These are phyloP conservation scores for Allomyces macrogynus DNA, from an alignment of 192 early-diverging fungal genomes.

Conservation along the genomic window DNA sequence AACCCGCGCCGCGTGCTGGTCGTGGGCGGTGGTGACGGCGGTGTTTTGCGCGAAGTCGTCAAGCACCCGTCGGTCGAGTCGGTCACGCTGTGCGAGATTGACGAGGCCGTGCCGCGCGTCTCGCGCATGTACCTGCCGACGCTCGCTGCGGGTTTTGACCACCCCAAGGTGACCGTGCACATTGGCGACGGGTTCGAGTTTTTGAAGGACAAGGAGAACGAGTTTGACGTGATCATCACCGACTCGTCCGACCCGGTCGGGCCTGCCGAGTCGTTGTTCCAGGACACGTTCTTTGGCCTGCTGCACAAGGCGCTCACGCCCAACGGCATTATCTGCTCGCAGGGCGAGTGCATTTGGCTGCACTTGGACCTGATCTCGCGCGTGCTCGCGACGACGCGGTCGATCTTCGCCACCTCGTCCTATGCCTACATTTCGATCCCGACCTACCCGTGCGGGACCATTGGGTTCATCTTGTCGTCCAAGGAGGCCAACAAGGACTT, in stretches of 20 bases:
- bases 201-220: constrained; percentile 63
- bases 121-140: constrained; percentile 84
- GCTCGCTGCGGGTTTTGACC: constrained; percentile 81
- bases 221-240: constrained; percentile 97
- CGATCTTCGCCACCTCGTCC: constrained; percentile 74
- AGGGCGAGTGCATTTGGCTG: constrained; percentile 99
- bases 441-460: constrained; percentile 94
- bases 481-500: constrained; percentile 57
- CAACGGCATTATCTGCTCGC: constrained; percentile 84
- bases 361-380: constrained; percentile 80
- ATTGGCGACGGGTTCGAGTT: constrained; percentile 94
- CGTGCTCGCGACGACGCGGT: constrained; percentile 56
- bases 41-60: constrained; percentile 92
- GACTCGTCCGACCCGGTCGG: constrained; percentile 97
- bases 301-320: constrained; percentile 74
- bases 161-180: constrained; percentile 85
- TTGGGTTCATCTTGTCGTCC: constrained; percentile 85
- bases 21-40: constrained; percentile 98
- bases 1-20: constrained; percentile 92
- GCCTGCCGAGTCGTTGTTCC: constrained; percentile 87
- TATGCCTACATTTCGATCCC: constrained; percentile 91
- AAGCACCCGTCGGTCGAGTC: constrained; percentile 86
- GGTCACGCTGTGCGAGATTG: constrained; percentile 90
- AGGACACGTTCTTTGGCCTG: constrained; percentile 76
- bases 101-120: constrained; percentile 78